phyloP scores from a whole-genome alignment of 2,329 filamentous ascomycete species.

The Talaromyces sp. region DNA sequence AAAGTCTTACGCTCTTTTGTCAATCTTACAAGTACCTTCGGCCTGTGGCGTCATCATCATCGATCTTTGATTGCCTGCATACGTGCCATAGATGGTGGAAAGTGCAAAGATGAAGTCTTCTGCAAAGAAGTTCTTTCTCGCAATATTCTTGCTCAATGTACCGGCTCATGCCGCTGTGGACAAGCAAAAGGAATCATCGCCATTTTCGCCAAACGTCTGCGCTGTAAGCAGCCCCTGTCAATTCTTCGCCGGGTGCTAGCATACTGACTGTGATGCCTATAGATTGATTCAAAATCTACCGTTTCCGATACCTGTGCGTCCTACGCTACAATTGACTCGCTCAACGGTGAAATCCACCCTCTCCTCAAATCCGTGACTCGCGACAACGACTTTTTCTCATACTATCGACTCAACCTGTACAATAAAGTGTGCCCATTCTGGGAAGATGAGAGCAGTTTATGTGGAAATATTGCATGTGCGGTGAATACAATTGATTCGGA shows the following conservation, averaged over 20 bases:
- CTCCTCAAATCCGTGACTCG: conserved; percentile 76
- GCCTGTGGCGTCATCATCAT: conserved; percentile 7
- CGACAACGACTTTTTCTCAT: conserved; percentile 94
- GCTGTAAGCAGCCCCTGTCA: conserved; percentile 48
- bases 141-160: conserved; percentile 59
- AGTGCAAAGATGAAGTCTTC: conserved; percentile 51
- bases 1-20: too few species aligned
- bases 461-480: conserved; percentile 93
- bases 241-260: conserved; percentile 1
- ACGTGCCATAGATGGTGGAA: not conserved
- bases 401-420: conserved; percentile 93
- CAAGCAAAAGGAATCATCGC: conserved; percentile 36
- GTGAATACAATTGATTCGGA: conserved; percentile 95
- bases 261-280: conserved; percentile 24
- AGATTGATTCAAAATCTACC: conserved; percentile 86
- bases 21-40: not conserved
- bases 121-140: conserved; percentile 59
- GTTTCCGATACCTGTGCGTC: conserved; percentile 94
- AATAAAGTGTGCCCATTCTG: conserved; percentile 95
- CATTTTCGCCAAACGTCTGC: conserved; percentile 50
- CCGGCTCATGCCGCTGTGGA: conserved; percentile 48
- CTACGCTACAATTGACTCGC: conserved; percentile 80
- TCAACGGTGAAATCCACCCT: conserved; percentile 76
- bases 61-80: conserved; percentile 6
- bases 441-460: conserved; percentile 89